Base-by-base conservation (phyloP, 2,329 filamentous ascomycete genomes). In the Colletotrichum sp. region DNA sequence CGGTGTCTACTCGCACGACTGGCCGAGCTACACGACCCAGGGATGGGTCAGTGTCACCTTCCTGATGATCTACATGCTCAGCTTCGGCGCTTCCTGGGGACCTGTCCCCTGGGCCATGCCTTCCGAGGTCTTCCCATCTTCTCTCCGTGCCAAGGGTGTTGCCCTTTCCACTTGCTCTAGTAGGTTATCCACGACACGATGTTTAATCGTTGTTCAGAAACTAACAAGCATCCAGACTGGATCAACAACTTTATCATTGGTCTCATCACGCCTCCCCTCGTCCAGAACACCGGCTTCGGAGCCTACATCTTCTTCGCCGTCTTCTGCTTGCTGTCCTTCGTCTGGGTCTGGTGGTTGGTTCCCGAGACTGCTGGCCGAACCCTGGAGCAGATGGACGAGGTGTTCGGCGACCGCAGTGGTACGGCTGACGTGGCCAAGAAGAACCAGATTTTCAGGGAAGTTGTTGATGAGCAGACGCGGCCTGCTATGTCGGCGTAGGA, bases 81-180 rank as follows among this genome's bases (percentile, higher is more conserved):
- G 85, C 3, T 94, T 93, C 76, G 92, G 91, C 3, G 89, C 87
- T 0, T 88, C 88, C 0, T 93, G 90, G 89, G 90, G 88, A 18
- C 87, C 88, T 65, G 87, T 90, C 18, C 82, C 82, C 1, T 85
- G 83, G 84, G 80, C 83, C 1, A 85, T 86, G 65, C 83, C 82
- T 7, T 81, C 82, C 1, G 86, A 87, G 77, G 84, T 87, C 71
- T 86, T 86, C 73, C 85, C 85, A 1, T 79, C 84, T 1, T 82
- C 83, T 63, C 78, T 83, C 26, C 80, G 81, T 30, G 80, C 81
- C 12, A 76, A 80, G 30, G 81, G 81, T 21, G 80, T 81, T 15
- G 79, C 81, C 28, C 80, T 83, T 24, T 80, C 80, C 3, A 82
- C 81, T 6, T 80, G 81, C 12, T 80, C 79, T 32, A 82, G 80